Conservation (phyloP, 805 yeast species). For the Naumovozyma dairenensis region DNA sequence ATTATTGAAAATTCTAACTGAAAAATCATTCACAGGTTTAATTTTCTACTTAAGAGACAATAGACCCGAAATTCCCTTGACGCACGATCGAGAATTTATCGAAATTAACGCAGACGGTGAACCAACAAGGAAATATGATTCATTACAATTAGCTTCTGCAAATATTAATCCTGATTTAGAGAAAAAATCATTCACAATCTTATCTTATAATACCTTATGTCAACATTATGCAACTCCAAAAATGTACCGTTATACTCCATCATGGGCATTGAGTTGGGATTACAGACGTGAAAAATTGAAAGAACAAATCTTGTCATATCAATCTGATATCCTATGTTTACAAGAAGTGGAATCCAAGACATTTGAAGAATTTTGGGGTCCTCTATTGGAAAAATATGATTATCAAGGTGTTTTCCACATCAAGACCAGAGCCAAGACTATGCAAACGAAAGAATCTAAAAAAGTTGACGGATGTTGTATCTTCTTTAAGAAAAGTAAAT, state of each 20-base stretch:
- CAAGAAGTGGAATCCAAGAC: slow-evolving; percentile 92
- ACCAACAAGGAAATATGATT: slow-evolving; percentile 21
- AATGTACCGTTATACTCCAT: slow-evolving; percentile 88
- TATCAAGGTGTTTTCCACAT: slow-evolving; percentile 76
- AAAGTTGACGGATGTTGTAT: slow-evolving; percentile 99
- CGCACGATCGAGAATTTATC: slow-evolving; percentile 76
- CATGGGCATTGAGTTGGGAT: slow-evolving; percentile 95
- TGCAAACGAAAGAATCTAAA: slow-evolving; percentile 68
- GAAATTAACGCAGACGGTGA: slow-evolving; percentile 72
- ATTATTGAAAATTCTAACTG: slow-evolving; percentile 57
- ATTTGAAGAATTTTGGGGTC: slow-evolving; percentile 79
- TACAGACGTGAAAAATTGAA: slow-evolving; percentile 71
- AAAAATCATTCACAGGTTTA: slow-evolving; percentile 76
- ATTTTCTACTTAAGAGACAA: slow-evolving; percentile 74
- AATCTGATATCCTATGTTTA: slow-evolving; percentile 75
- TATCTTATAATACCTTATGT: slow-evolving; percentile 87
- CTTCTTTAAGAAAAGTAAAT: slow-evolving; percentile 62
- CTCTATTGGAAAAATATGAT: slow-evolving; percentile 60
- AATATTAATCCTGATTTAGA: slow-evolving; percentile 16
- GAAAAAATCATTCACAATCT: slow-evolving; percentile 51
- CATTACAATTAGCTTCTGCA: slow-evolving; percentile 25
- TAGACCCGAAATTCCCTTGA: slow-evolving; percentile 56
- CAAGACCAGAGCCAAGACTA: slow-evolving; percentile 87
- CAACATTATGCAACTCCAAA: slow-evolving; percentile 91
- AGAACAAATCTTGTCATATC: slow-evolving; percentile 55